Percentiles rank a stretch among this genome's conserved stretches.
phyloP scores from a whole-genome alignment of 2,329 filamentous ascomycete genomes.

The Cladosporium sp. region DNA sequence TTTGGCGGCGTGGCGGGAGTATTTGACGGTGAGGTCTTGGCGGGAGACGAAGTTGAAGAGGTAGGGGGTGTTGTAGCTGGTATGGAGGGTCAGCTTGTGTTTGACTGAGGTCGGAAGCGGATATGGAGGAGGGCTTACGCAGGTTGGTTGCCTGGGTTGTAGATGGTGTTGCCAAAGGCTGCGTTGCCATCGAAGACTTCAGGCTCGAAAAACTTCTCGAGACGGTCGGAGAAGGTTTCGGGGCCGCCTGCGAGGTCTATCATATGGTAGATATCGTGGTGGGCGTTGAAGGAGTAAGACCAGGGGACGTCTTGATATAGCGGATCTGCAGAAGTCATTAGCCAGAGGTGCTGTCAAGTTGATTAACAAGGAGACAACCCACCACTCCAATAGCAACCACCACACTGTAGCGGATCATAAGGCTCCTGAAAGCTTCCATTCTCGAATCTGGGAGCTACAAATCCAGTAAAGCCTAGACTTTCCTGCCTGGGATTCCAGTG shows the following conservation, averaged over 20 bases:
- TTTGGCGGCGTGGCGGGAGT: conserved; percentile 61
- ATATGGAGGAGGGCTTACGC: conserved; percentile 31
- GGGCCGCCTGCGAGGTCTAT: conserved; percentile 59
- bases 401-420: conserved; percentile 56
- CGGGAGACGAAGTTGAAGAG: conserved; percentile 68
- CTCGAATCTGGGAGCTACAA: conserved; percentile 63
- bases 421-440: conserved; percentile 49
- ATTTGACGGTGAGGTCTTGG: conserved; percentile 62
- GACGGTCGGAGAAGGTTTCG: conserved; percentile 56
- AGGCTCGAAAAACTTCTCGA: conserved; percentile 63
- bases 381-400: conserved; percentile 68
- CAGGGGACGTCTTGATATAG: conserved; percentile 26
- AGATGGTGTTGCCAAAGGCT: conserved; percentile 45
- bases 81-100: not conserved
- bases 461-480: conserved; percentile 64
- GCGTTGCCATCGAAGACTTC: conserved; percentile 40
- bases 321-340: conserved; percentile 11
- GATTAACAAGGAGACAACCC: conserved; percentile 40
- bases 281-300: conserved; percentile 66
- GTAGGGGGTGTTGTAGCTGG: conserved; percentile 65
- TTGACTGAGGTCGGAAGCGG: too few relatives aligned
- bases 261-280: conserved; percentile 63
- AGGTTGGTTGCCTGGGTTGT: conserved; percentile 67
- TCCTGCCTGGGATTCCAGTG: conserved; percentile 66
- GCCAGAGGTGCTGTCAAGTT: not conserved